Evolutionary conservation across 495 filamentous ascomycete genomes (phyloP).

Genomic region (Hapsidospora chrysogenum): DNA sequence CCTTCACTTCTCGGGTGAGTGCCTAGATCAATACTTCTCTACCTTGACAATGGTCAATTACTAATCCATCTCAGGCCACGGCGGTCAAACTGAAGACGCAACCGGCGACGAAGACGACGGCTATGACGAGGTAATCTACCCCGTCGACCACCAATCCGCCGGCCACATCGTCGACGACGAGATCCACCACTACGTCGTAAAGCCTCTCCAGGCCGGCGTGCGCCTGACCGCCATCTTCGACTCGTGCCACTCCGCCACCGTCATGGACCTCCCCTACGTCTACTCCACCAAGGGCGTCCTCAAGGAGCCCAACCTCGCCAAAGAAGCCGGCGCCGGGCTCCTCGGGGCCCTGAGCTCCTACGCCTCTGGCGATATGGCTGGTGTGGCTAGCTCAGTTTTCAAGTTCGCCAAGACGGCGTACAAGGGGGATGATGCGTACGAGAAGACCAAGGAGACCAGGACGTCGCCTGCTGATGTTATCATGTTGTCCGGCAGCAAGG

Average conservation of each 20-base stretch:
- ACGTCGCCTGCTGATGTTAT: slow-evolving; percentile 93
- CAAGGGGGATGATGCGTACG: slow-evolving; percentile 66
- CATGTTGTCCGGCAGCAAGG: slow-evolving; percentile 96
- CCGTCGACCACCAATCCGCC: slow-evolving; percentile 72
- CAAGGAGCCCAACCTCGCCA: slow-evolving; percentile 94
- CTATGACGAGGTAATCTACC: slow-evolving; percentile 93
- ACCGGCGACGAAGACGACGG: slow-evolving; percentile 80
- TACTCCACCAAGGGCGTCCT: slow-evolving; percentile 91
- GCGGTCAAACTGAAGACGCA: slow-evolving; percentile 25
- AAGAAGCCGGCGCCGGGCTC: slow-evolving; percentile 84
- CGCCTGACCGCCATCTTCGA: slow-evolving; percentile 95
- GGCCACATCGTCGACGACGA: slow-evolving; percentile 96
- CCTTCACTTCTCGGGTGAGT: slow-evolving; percentile 49
- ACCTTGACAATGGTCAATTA: slow-evolving; percentile 1
- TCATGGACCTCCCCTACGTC: slow-evolving; percentile 89
- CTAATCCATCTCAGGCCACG: slow-evolving; percentile 16
- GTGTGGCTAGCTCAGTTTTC: slow-evolving; percentile 56
- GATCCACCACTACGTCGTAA: slow-evolving; percentile 82
- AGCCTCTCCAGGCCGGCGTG: slow-evolving; percentile 65
- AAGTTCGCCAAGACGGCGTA: slow-evolving; percentile 78
- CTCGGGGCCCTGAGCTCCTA: slow-evolving; percentile 73
- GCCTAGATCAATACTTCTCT: background rate
- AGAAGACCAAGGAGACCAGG: slow-evolving; percentile 73
- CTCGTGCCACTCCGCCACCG: slow-evolving; percentile 92
- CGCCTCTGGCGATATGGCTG: slow-evolving; percentile 63